Base-by-base conservation (phyloP, 2,329 filamentous ascomycete genomes). In the Aspergillus sp. region DNA sequence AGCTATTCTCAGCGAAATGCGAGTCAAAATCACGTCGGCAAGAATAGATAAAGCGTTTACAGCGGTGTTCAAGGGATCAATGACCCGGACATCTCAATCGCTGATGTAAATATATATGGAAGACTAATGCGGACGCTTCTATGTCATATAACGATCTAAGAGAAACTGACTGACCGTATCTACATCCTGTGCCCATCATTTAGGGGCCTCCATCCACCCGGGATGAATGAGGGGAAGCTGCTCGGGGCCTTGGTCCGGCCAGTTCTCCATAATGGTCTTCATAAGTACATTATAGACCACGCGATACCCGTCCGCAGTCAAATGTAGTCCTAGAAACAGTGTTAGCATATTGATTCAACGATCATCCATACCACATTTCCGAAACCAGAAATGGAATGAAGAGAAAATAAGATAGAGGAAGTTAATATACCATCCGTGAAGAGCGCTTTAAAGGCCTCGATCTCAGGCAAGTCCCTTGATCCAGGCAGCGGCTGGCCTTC, bases 201-300 rank as follows among this genome's bases (percentile, higher is more conserved):
- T 75, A 16, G 77, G 77, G 39, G 76, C 77, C 10, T 73, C 68
- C 20, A 78, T 76, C 84, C 84, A 88, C 2, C 71, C 65, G 10
- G 86, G 85, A 59, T 86, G 79, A 5, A 85, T 76, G 67, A 80
- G 78, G 0, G 80, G 79, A 24, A 87, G 70, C 7, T 75, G 75
- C 46, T 82, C 81, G 1, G 85, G 84, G 29, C 75, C 69, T 60
- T 85, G 78, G 55, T 87, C 84, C 1, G 86, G 85, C 76, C 82
- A 85, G 29, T 78, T 74, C 51, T 74, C 65, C 49, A 70, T 68
- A 61, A 89, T 83, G 10, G 81, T 66, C 54, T 80, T 77, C 72
- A 84, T 80, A 39, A 87, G 63, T 64, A 84, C 81, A 6, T 81
- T 73, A 62, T 79, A 86, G 39, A 88, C 73, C 18, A 88, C 71